Percentiles rank a stretch among this genome's conserved stretches.
These are phyloP conservation scores for Pseudogymnoascus sp. DNA, from an alignment of 2,329 filamentous ascomycete species.

Conservation along the genomic window DNA sequence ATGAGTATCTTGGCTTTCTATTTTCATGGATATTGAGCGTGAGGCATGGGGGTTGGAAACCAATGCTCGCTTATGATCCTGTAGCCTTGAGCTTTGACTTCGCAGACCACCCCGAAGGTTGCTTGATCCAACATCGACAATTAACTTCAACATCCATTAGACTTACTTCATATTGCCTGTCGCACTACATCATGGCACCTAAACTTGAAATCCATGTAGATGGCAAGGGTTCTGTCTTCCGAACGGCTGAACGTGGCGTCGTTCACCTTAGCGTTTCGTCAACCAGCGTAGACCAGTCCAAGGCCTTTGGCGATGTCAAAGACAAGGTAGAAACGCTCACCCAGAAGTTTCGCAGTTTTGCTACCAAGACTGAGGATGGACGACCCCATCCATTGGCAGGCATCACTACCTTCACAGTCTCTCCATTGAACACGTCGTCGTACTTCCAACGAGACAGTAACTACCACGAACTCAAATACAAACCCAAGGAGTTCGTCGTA, in stretches of 20 bases:
- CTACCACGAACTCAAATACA: neutral
- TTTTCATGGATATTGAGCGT: neutral
- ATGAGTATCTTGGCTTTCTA: neutral
- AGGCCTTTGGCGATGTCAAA: slow-evolving; percentile 8
- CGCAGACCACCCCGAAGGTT: neutral
- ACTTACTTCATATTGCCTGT: neutral
- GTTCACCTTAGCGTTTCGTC: slow-evolving; percentile 13
- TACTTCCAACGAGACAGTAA: neutral
- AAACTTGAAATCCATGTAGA: slow-evolving; percentile 18
- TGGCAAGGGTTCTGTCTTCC: slow-evolving; percentile 15
- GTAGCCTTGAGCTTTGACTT: neutral
- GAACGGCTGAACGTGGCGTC: slow-evolving; percentile 17
- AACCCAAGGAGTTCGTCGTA: slow-evolving; percentile 12
- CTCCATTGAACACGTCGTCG: slow-evolving; percentile 13
- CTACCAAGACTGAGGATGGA: slow-evolving; percentile 16
- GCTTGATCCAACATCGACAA: neutral
- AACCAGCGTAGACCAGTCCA: neutral
- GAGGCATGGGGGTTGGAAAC: neutral
- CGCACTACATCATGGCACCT: slow-evolving; percentile 10
- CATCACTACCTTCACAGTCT: slow-evolving; percentile 18
- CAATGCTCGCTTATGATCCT: slow-evolving; percentile 1
- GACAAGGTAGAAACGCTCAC: slow-evolving; percentile 11
- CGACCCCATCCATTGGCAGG: slow-evolving; percentile 15
- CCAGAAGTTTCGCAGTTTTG: slow-evolving; percentile 13
- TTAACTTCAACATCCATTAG: neutral